These are phyloP conservation scores for Neurospora sp. DNA, from an alignment of 495 filamentous ascomycete species.

Conservation along the genomic window DNA sequence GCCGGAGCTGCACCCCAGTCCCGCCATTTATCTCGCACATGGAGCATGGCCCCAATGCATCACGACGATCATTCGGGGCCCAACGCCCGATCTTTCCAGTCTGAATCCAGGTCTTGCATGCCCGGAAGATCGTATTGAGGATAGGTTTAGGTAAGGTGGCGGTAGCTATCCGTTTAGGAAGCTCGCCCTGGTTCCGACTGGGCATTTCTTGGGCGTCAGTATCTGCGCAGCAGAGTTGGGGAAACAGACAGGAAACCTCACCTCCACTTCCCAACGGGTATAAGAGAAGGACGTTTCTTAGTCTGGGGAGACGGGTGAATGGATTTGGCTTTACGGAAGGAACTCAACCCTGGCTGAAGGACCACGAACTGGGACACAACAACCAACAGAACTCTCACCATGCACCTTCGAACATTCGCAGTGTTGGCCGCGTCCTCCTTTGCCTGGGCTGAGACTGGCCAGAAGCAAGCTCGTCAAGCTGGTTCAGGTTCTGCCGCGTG, in stretches of 20 bases:
- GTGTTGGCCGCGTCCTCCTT: constrained; percentile 6
- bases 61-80: constrained; percentile 2
- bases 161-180: neutral
- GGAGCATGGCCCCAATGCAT: neutral
- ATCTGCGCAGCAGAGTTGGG: too few relatives aligned
- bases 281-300: constrained; percentile 2
- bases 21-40: constrained; percentile 1
- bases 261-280: too few relatives aligned
- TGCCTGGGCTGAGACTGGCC: constrained; percentile 5
- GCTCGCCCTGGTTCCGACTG: constrained; percentile 16
- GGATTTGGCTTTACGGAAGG: neutral
- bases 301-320: neutral
- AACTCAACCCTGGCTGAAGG: neutral
- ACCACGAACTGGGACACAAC: neutral
- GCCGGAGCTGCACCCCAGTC: constrained; percentile 2
- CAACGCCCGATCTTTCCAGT: constrained; percentile 1
- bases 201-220: constrained; percentile 6
- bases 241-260: too few relatives aligned
- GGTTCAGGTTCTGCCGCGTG: constrained; percentile 25
- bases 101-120: constrained; percentile 4
- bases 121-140: neutral
- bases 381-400: neutral
- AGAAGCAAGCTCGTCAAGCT: constrained; percentile 2
- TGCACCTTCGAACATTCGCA: constrained; percentile 4
- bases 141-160: neutral